Conservation (phyloP, 805 yeast genomes). For the Cyberlindnera mycetangii region DNA sequence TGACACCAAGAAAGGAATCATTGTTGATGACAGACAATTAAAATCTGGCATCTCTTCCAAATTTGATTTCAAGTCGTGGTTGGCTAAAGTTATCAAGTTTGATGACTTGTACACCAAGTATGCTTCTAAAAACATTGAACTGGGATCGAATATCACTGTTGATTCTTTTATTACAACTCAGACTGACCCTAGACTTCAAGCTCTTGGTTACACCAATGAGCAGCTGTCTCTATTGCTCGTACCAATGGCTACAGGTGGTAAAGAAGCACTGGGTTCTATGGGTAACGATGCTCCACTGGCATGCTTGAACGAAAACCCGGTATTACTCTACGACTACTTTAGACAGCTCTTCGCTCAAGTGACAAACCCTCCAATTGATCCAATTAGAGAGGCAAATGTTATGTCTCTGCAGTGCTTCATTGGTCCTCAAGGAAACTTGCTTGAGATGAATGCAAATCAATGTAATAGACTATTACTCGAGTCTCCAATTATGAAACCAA, state of each 20-base stretch:
- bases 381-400: conserved; percentile 93
- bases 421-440: conserved; percentile 96
- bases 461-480: conserved; percentile 82
- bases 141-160: conserved; percentile 24
- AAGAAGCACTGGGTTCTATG: conserved; percentile 97
- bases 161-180: conserved; percentile 43
- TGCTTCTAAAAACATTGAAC: conserved; percentile 18
- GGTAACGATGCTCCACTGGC: conserved; percentile 97
- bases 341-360: conserved; percentile 97
- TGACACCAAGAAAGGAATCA: conserved; percentile 88
- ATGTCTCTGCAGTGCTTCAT: conserved; percentile 96
- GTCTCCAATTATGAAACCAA: conserved; percentile 76
- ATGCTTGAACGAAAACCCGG: conserved; percentile 91
- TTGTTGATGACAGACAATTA: conserved; percentile 90
- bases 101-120: conserved; percentile 69
- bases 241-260: conserved; percentile 91
- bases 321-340: conserved; percentile 87
- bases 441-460: conserved; percentile 89
- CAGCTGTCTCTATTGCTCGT: conserved; percentile 79
- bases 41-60: conserved; percentile 76
- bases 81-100: conserved; percentile 80
- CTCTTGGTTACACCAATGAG: conserved; percentile 94
- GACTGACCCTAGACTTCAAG: conserved; percentile 76
- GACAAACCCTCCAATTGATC: conserved; percentile 98
- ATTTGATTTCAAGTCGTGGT: conserved; percentile 93